phyloP scores from a whole-genome alignment of 176 grass and related monocot genomes.

The Musa schizocarpa region DNA sequence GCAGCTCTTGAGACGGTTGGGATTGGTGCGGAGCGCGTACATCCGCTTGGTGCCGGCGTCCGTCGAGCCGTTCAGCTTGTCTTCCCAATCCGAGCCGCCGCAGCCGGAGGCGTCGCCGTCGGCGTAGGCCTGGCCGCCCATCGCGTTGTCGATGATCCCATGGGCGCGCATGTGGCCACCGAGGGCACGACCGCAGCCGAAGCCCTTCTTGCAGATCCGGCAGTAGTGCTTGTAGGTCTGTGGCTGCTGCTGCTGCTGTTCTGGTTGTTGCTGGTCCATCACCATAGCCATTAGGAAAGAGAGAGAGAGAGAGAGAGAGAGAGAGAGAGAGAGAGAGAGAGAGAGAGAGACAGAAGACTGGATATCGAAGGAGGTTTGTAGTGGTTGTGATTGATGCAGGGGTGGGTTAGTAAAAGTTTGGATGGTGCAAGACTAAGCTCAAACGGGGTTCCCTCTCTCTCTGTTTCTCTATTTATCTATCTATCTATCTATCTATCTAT shows the following conservation, averaged over 20 bases:
- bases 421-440: too few relatives aligned
- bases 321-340: not conserved
- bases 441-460: too few relatives aligned
- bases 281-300: conserved; percentile 37
- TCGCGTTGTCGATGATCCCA: conserved; percentile 41
- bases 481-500: too few relatives aligned
- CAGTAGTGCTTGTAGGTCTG: conserved; percentile 65
- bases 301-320: too few relatives aligned
- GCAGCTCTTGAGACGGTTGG: conserved; percentile 42
- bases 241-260: conserved; percentile 1
- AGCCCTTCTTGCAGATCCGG: conserved; percentile 75
- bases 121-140: not conserved
- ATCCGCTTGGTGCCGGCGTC: conserved; percentile 25
- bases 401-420: too few relatives aligned
- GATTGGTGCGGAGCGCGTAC: conserved; percentile 61
- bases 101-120: conserved; percentile 15
- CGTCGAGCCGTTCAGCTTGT: not conserved
- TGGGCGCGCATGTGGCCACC: conserved; percentile 92
- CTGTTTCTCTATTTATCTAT: too few relatives aligned
- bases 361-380: too few relatives aligned
- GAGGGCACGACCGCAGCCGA: conserved; percentile 66
- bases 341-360: too few relatives aligned
- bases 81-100: conserved; percentile 16
- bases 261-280: conserved; percentile 36
- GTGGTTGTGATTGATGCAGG: too few relatives aligned